These are phyloP conservation scores for Colletotrichum orchidophilum DNA, from an alignment of 2,329 filamentous ascomycete species.

Conservation along the genomic window DNA sequence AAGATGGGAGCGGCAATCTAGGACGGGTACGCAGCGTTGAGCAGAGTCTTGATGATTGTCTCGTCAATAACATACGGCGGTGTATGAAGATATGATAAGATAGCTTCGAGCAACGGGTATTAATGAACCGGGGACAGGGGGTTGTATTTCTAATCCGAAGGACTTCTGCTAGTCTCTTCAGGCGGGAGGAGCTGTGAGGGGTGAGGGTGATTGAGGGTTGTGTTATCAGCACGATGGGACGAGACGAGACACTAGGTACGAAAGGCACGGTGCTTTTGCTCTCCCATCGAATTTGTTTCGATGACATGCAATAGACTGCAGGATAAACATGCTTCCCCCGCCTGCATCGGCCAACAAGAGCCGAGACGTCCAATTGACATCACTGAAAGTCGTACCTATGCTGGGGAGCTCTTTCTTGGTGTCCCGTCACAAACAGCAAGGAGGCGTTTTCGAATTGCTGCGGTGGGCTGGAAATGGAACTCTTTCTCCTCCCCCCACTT, in stretches of 20 bases:
- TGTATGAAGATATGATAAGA: background rate
- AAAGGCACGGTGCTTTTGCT: background rate
- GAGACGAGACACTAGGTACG: background rate
- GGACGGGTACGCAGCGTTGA: conserved; percentile 17
- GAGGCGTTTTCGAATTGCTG: background rate
- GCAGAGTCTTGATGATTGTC: background rate
- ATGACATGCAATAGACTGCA: conserved; percentile 9
- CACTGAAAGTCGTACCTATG: background rate
- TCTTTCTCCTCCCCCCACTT: conserved; percentile 1
- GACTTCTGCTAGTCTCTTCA: background rate
- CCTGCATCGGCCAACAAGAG: background rate
- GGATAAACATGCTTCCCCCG: background rate
- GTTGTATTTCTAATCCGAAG: conserved; percentile 21
- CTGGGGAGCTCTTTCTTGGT: background rate
- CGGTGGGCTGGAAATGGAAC: background rate
- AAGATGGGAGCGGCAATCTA: background rate
- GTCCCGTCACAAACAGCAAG: background rate
- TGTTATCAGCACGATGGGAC: conserved; percentile 4
- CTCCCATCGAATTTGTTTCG: background rate
- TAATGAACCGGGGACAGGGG: background rate
- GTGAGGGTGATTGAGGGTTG: background rate
- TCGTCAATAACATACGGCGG: conserved; percentile 1
- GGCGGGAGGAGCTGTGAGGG: background rate
- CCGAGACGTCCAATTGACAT: conserved; percentile 13
- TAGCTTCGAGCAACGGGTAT: background rate